Conservation (phyloP, 2,329 filamentous ascomycete genomes). For the Sphaerostilbella broomeana region DNA sequence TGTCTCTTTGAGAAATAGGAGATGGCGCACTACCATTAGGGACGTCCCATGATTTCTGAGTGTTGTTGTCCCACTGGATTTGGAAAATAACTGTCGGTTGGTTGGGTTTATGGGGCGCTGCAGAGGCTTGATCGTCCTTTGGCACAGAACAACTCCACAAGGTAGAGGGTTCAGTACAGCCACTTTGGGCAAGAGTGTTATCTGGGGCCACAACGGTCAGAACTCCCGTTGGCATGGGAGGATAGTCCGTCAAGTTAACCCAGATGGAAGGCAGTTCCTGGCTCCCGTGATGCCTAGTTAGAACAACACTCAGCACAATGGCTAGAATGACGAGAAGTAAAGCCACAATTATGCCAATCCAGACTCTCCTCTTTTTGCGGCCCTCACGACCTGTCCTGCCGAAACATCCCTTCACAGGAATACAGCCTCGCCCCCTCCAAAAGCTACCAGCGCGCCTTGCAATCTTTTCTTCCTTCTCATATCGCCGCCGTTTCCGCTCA, state of each 20-base stretch:
- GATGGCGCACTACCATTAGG: conserved; percentile 32
- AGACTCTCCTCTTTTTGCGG: conserved; percentile 56
- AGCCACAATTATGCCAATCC: conserved; percentile 43
- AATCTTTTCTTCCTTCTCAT: conserved; percentile 59
- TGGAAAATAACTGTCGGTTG: conserved; percentile 76
- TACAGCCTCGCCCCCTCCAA: conserved; percentile 60
- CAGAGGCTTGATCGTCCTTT: conserved; percentile 63
- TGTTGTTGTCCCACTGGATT: conserved; percentile 64
- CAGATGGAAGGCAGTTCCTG: conserved; percentile 47
- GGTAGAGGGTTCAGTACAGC: conserved; percentile 65
- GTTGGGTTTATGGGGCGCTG: conserved; percentile 56
- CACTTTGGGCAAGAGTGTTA: conserved; percentile 54
- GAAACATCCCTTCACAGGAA: conserved; percentile 52
- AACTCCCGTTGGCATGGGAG: conserved; percentile 78
- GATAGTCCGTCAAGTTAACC: conserved; percentile 81
- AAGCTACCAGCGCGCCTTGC: conserved; percentile 52
- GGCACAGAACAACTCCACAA: conserved; percentile 84
- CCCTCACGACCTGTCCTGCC: conserved; percentile 57
- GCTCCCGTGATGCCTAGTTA: conserved; percentile 31
- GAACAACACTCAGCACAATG: conserved; percentile 50
- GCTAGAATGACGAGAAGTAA: conserved; percentile 50
- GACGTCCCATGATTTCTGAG: conserved; percentile 43
- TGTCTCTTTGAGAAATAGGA: conserved; percentile 20
- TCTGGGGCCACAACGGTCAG: conserved; percentile 71
- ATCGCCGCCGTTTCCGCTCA: conserved; percentile 47